These are phyloP conservation scores for Nicotiana attenuata DNA, from an alignment of 257 asterid species.

Conservation along the genomic window DNA sequence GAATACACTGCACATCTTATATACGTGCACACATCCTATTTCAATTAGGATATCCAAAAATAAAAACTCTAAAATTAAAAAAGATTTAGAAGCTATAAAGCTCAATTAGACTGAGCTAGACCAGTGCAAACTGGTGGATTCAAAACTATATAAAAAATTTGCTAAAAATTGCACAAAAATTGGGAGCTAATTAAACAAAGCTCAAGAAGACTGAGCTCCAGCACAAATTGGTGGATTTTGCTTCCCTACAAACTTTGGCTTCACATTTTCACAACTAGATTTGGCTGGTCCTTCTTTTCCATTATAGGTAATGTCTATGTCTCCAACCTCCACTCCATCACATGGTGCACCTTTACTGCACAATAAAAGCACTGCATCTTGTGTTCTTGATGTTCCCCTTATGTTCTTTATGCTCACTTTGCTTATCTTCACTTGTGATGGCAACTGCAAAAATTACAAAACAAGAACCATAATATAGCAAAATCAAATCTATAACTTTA, in stretches of 20 bases:
- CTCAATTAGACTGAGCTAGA: not conserved
- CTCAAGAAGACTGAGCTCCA: not conserved
- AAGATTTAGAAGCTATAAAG: not conserved
- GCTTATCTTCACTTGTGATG: constrained; percentile 33
- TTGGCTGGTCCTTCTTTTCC: constrained; percentile 29
- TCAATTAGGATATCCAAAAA: not conserved
- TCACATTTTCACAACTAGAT: constrained; percentile 30
- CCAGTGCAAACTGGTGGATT: not conserved
- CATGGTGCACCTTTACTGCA: constrained; percentile 37
- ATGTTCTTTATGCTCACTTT: constrained; percentile 27
- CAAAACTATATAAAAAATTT: not conserved
- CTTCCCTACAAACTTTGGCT: constrained; percentile 24
- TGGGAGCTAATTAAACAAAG: not conserved
- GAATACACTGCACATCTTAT: not conserved
- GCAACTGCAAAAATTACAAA: not conserved
- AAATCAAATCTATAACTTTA: not conserved
- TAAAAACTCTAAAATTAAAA: not conserved
- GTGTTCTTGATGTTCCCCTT: constrained; percentile 29
- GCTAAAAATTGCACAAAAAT: not conserved
- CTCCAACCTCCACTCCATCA: constrained; percentile 24
- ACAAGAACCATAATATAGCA: not conserved
- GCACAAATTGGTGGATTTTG: constrained; percentile 24
- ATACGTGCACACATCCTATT: not conserved
- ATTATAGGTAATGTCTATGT: constrained; percentile 24
- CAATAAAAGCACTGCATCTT: constrained; percentile 17